These are phyloP conservation scores for Euptelea pleiosperma DNA, from an alignment of 164 flowering plant species.

Conservation along the genomic window DNA sequence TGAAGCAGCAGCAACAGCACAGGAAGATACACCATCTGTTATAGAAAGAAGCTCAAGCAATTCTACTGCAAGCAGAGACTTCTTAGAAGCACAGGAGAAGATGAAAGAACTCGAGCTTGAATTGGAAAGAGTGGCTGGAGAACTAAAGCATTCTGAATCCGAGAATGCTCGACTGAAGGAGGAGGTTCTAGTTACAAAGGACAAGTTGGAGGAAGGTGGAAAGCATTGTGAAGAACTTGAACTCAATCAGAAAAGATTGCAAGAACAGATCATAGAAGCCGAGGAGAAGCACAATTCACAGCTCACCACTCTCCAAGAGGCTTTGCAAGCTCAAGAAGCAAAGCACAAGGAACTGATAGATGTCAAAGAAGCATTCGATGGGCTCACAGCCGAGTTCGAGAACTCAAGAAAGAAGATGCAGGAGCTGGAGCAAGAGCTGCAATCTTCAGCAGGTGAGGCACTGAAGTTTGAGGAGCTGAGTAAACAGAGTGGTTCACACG, in stretches of 20 bases:
- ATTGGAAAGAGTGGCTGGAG: slow-evolving; percentile 48
- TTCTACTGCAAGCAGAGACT: slow-evolving; percentile 36
- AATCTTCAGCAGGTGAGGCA: slow-evolving; percentile 49
- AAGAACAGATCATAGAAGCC: slow-evolving; percentile 43
- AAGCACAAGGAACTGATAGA: slow-evolving; percentile 63
- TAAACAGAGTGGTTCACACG: slow-evolving; percentile 52
- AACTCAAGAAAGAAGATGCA: slow-evolving; percentile 56
- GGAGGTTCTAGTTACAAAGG: slow-evolving; percentile 41
- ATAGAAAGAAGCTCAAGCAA: slow-evolving; percentile 32
- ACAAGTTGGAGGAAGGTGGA: slow-evolving; percentile 44
- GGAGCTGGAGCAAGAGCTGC: slow-evolving; percentile 59
- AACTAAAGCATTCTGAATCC: slow-evolving; percentile 57
- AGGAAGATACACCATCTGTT: slow-evolving; percentile 23
- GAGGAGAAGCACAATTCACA: slow-evolving; percentile 49
- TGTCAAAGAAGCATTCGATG: slow-evolving; percentile 61
- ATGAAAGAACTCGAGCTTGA: slow-evolving; percentile 64
- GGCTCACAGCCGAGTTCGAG: slow-evolving; percentile 60
- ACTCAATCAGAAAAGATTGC: slow-evolving; percentile 43
- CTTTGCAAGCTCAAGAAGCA: slow-evolving; percentile 51
- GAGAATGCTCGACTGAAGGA: slow-evolving; percentile 50
- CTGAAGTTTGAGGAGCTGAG: slow-evolving; percentile 65
- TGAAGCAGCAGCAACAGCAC: slow-evolving; percentile 17
- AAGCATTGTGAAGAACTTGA: slow-evolving; percentile 61
- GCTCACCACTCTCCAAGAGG: slow-evolving; percentile 55
- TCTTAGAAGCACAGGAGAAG: slow-evolving; percentile 63